Evolutionary conservation across 1,284 basidiomycete genomes (phyloP).

Genomic region (Pseudozyma thailandica): DNA sequence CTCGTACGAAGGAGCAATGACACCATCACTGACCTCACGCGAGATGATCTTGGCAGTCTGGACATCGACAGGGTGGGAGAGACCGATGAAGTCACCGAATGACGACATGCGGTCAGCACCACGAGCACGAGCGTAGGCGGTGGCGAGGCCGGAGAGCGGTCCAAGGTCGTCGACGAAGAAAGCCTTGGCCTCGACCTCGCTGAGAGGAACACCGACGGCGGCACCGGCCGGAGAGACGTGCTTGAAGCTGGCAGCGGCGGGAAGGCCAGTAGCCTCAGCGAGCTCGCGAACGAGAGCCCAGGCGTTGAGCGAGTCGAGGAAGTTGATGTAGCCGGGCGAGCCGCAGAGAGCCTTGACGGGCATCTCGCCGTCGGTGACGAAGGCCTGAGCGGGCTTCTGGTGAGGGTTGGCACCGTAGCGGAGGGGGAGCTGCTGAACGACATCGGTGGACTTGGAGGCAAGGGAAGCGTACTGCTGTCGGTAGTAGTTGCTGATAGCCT

Average conservation of each 20-base stretch:
- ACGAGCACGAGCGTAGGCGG: constrained; percentile 94
- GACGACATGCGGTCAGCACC: constrained; percentile 99
- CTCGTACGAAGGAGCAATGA: constrained; percentile 94
- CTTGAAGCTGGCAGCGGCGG: constrained; percentile 98
- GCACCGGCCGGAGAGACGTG: constrained; percentile 98
- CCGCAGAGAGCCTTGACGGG: constrained; percentile 95
- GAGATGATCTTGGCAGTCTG: constrained; percentile 96
- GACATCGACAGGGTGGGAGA: constrained; percentile 90
- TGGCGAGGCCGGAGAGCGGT: constrained; percentile 85
- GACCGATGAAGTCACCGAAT: constrained; percentile 97
- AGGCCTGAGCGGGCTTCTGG: constrained; percentile 98
- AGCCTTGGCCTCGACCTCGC: constrained; percentile 88
- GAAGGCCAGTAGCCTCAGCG: constrained; percentile 80
- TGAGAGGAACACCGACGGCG: constrained; percentile 76
- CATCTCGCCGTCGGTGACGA: constrained; percentile 85
- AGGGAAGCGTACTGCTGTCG: constrained; percentile 88
- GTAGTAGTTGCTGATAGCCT: constrained; percentile 96
- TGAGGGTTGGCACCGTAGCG: constrained; percentile 98
- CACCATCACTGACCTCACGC: constrained; percentile 95
- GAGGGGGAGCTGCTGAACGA: constrained; percentile 76
- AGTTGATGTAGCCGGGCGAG: constrained; percentile 98
- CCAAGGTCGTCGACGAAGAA: constrained; percentile 97
- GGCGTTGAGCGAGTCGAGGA: constrained; percentile 97
- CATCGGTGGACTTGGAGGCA: constrained; percentile 68
- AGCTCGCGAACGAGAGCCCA: constrained; percentile 96